Conservation (phyloP, 305 asterid genomes). For the Plantago lanceolata region DNA sequence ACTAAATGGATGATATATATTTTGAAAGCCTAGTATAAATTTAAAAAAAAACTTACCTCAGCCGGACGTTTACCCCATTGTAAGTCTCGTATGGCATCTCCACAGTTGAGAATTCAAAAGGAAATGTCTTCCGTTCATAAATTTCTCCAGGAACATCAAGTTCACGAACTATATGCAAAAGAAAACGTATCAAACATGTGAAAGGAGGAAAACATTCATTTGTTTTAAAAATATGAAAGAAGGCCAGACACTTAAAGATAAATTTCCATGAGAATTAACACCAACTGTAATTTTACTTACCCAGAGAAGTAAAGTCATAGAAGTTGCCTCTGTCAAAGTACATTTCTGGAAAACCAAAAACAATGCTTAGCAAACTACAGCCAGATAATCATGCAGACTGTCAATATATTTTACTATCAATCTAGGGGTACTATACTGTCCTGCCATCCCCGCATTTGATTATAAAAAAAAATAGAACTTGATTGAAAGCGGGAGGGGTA, state of each 20-base stretch:
- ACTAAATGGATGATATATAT: no score
- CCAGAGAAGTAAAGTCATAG: conserved; percentile 94
- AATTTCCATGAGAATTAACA: background rate
- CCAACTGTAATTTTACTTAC: conserved; percentile 34
- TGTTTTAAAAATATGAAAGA: background rate
- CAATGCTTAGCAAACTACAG: conserved; percentile 17
- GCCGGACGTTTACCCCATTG: conserved; percentile 89
- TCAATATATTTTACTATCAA: conserved; percentile 11
- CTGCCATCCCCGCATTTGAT: conserved; percentile 14
- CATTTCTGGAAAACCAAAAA: conserved; percentile 59
- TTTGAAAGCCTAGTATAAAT: no score
- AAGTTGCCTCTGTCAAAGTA: conserved; percentile 90
- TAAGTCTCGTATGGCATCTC: conserved; percentile 97
- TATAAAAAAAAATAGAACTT: conserved; percentile 1
- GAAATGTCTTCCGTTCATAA: conserved; percentile 83
- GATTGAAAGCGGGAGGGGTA: conserved; percentile 14
- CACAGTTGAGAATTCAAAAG: conserved; percentile 87
- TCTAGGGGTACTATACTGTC: conserved; percentile 7
- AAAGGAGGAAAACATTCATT: background rate
- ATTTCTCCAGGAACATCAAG: conserved; percentile 94
- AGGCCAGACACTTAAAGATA: background rate
- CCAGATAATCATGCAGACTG: background rate
- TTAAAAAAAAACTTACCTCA: conserved; percentile 50
- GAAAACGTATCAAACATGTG: conserved; percentile 15
- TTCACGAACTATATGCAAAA: conserved; percentile 62